Conservation (phyloP, 2,329 filamentous ascomycete species). For the Tolypocladium tropicale region DNA sequence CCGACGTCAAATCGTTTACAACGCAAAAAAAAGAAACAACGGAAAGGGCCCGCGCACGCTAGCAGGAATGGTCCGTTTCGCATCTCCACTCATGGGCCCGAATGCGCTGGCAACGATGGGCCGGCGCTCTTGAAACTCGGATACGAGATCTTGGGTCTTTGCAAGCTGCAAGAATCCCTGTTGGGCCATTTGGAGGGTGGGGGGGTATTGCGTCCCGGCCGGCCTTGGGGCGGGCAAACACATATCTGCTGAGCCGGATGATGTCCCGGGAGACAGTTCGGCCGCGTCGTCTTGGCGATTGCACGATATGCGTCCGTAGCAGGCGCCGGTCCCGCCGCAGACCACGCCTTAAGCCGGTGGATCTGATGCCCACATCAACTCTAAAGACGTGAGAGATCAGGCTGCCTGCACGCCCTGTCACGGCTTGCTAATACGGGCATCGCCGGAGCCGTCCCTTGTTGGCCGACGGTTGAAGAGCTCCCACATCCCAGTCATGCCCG, state of each 20-base stretch:
- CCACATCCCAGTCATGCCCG: too few relatives aligned
- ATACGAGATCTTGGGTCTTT: background rate
- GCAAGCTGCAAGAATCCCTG: background rate
- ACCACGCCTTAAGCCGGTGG: background rate
- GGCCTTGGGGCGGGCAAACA: background rate
- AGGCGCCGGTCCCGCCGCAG: background rate
- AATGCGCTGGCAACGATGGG: background rate
- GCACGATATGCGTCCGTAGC: background rate
- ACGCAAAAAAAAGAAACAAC: background rate
- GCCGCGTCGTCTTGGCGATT: background rate
- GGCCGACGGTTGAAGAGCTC: too few relatives aligned
- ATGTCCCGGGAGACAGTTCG: background rate
- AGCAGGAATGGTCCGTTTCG: background rate
- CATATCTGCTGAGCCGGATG: background rate
- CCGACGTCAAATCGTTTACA: background rate
- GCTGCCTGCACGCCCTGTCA: background rate
- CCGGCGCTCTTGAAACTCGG: background rate
- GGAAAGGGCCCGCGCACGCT: too few relatives aligned
- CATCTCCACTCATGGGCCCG: background rate
- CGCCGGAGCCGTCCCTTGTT: too few relatives aligned
- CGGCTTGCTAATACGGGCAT: background rate
- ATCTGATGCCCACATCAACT: background rate
- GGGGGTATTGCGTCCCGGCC: background rate
- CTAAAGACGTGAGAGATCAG: background rate
- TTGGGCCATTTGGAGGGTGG: background rate